Evolutionary conservation across 768 basidiomycete species (phyloP).

Genomic region (Galerina marginata): DNA sequence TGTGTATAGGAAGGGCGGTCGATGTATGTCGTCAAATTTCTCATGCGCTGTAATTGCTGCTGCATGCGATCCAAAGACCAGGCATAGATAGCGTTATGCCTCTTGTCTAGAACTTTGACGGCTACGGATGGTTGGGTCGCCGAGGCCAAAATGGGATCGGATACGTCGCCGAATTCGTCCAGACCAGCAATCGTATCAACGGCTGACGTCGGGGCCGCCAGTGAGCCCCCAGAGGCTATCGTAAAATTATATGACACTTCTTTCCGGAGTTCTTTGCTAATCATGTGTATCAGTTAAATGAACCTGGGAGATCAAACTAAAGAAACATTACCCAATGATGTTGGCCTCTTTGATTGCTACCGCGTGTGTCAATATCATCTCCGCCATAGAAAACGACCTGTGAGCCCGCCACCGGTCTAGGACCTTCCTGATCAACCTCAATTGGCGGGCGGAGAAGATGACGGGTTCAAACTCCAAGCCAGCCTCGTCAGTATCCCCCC

Average conservation of each 20-base stretch:
- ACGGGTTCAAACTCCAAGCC: constrained; percentile 75
- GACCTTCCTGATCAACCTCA: constrained; percentile 82
- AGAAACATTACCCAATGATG: constrained; percentile 71
- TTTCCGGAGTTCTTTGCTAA: constrained; percentile 85
- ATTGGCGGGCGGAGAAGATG: constrained; percentile 81
- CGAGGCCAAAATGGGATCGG: constrained; percentile 79
- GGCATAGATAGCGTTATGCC: constrained; percentile 83
- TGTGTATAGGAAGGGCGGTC: constrained; percentile 92
- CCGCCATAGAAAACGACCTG: constrained; percentile 91
- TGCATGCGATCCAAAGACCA: constrained; percentile 92
- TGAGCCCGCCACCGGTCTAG: constrained; percentile 87
- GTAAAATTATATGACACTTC: constrained; percentile 92
- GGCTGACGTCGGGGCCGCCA: constrained; percentile 81
- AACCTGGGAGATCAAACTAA: constrained; percentile 1
- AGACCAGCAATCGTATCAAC: constrained; percentile 86
- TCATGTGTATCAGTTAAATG: constrained; percentile 7
- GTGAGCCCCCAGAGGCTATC: constrained; percentile 80
- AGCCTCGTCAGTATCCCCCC: constrained; percentile 74
- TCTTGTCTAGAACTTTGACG: constrained; percentile 90
- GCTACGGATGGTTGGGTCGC: constrained; percentile 82
- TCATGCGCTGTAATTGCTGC: constrained; percentile 91
- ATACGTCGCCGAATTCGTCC: constrained; percentile 91
- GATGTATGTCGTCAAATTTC: constrained; percentile 87
- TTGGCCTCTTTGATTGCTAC: constrained; percentile 94
- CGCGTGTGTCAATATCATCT: constrained; percentile 83